Evolutionary conservation across 2,329 filamentous ascomycete genomes (phyloP).

Genomic region (Massarina eburnea): DNA sequence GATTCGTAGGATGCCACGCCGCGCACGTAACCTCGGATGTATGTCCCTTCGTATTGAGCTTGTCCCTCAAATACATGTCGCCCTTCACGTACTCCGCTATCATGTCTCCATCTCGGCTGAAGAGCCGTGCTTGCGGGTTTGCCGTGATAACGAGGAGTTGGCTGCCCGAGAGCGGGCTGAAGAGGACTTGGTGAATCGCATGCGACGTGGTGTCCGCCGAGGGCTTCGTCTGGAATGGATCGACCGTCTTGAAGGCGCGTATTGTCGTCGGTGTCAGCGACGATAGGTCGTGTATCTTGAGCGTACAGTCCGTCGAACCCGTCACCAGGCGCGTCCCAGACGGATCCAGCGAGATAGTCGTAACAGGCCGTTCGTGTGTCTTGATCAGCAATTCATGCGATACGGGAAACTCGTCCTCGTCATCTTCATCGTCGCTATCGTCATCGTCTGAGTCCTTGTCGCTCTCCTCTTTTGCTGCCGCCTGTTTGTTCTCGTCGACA

Average conservation of each 20-base stretch:
- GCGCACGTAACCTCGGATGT: conserved; percentile 88
- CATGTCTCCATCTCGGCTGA: conserved; percentile 85
- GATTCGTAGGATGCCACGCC: conserved; percentile 86
- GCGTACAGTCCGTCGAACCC: conserved; percentile 85
- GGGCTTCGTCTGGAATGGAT: conserved; percentile 77
- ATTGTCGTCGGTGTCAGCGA: conserved; percentile 95
- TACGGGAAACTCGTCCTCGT: conserved; percentile 85
- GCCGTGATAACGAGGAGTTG: conserved; percentile 86
- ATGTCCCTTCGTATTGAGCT: conserved; percentile 97
- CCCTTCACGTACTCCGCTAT: conserved; percentile 91
- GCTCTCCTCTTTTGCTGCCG: conserved; percentile 28
- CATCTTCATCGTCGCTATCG: conserved; percentile 60
- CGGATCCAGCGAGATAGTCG: conserved; percentile 79
- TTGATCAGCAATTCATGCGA: conserved; percentile 92
- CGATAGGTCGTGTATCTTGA: conserved; percentile 94
- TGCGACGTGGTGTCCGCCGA: conserved; percentile 78
- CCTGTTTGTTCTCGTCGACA: conserved; percentile 37
- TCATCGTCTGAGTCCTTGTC: conserved; percentile 41
- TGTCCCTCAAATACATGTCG: conserved; percentile 96
- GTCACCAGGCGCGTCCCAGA: conserved; percentile 83
- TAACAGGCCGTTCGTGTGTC: conserved; percentile 87
- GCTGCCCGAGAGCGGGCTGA: conserved; percentile 78
- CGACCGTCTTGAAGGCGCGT: conserved; percentile 88
- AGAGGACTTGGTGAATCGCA: conserved; percentile 81
- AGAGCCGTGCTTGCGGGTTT: conserved; percentile 84